phyloP scores from a whole-genome alignment of 768 basidiomycete genomes.

The Lactifluus subvellereus region DNA sequence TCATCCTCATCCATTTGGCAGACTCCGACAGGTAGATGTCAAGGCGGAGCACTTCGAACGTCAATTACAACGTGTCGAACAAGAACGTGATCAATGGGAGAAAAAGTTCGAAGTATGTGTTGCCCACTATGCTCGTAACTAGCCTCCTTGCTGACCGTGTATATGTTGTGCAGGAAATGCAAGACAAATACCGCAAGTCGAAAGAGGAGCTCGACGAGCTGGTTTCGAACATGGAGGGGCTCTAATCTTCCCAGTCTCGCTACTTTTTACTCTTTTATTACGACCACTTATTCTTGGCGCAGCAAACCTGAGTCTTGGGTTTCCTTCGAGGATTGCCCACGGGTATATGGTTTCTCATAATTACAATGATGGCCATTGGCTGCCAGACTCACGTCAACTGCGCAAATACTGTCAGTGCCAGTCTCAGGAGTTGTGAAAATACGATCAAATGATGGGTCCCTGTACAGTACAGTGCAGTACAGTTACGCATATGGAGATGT shows the following conservation, averaged over 20 bases:
- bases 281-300: background rate
- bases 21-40: constrained; percentile 93
- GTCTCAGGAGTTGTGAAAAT: no score
- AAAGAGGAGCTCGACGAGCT: constrained; percentile 84
- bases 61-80: constrained; percentile 77
- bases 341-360: background rate
- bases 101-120: constrained; percentile 83
- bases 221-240: constrained; percentile 60
- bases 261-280: background rate
- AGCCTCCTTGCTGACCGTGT: constrained; percentile 14
- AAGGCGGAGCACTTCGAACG: constrained; percentile 99
- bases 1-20: constrained; percentile 31
- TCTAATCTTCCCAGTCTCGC: background rate
- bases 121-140: background rate
- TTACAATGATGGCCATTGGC: background rate
- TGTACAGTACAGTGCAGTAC: no score
- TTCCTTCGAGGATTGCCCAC: background rate
- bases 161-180: constrained; percentile 49
- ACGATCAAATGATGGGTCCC: no score
- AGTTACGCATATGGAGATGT: background rate
- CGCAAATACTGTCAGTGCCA: background rate
- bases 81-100: constrained; percentile 92
- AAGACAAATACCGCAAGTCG: constrained; percentile 62
- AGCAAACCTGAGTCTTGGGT: background rate
- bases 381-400: background rate